Base-by-base conservation (phyloP, 2,329 filamentous ascomycete genomes). In the Alternaria tenuissima region DNA sequence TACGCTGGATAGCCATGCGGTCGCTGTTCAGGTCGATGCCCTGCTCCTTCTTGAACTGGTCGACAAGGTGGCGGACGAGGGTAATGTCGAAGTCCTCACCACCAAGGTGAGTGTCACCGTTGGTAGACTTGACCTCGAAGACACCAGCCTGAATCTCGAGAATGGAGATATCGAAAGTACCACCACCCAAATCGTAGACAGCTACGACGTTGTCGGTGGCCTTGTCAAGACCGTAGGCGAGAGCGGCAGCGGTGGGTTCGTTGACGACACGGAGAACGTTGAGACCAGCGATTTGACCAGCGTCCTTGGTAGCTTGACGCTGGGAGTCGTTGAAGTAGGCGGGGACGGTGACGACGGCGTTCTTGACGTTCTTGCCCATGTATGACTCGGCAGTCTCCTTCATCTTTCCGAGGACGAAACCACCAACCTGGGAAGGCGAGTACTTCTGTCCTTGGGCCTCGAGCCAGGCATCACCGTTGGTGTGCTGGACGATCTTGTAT, bases 301-400 rank as follows among this genome's bases (percentile, higher is more conserved):
- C 94, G 79, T 98, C 94, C 88, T 97, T 98, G 83, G 94, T 98
- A 73, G 93, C 93, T 84, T 97, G 94, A 84, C 94, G 92, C 85
- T 98, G 94, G 62, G 92, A 94, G 83, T 98, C 94, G 83, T 98
- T 98, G 88, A 98, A 98, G 87, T 98, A 98, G 75, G 94, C 94
- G 66, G 94, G 94, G 38, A 97, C 94, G 63, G 94, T 98, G 72
- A 98, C 94, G 63, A 98, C 94, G 73, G 93, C 94, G 79, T 98
- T 97, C 88, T 96, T 95, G 76, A 96, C 84, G 62, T 88, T 88
- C 86, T 93, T 96, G 83, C 91, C 89, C 69, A 97, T 88, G 84
- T 96, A 97, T 64, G 91, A 86, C 86, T 97, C 94, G 68, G 94
- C 94, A 53, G 94, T 98, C 87, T 97, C 94, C 89, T 96, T 97